Evolutionary conservation across 345 rosid genomes (phyloP).

Genomic region (Euphorbia tirucalli): DNA sequence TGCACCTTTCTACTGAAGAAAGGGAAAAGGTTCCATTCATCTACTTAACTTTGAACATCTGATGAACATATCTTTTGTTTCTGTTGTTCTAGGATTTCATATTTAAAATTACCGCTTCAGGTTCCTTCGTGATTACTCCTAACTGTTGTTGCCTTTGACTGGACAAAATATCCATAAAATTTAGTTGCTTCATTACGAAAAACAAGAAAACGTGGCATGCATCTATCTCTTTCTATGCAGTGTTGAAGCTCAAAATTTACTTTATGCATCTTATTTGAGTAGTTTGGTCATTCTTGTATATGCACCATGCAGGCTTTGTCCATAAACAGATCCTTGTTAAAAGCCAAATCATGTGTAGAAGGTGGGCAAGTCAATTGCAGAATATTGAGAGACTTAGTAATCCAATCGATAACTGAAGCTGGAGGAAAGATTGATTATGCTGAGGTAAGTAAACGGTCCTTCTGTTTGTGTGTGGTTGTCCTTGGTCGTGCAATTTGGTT

Average conservation of each 20-base stretch:
- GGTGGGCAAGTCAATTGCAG: conserved; percentile 42
- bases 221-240: neutral
- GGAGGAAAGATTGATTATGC: conserved; percentile 84
- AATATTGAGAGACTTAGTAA: conserved; percentile 45
- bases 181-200: neutral
- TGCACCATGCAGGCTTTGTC: conserved; percentile 66
- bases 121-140: neutral
- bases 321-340: conserved; percentile 54
- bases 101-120: neutral
- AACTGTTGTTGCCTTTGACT: neutral
- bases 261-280: neutral
- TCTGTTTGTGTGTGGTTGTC: neutral
- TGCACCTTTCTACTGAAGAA: conserved; percentile 62
- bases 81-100: neutral
- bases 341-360: conserved; percentile 50
- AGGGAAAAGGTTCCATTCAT: conserved; percentile 44
- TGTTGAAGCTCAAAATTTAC: neutral
- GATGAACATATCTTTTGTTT: neutral
- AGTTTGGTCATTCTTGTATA: neutral
- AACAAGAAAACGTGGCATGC: neutral
- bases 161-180: neutral
- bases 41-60: neutral
- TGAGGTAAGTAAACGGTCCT: conserved; percentile 45
- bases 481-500: no score
- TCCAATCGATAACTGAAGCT: conserved; percentile 49